Evolutionary conservation across 2,329 filamentous ascomycete genomes (phyloP).

Genomic region (Alternaria metachromatica): DNA sequence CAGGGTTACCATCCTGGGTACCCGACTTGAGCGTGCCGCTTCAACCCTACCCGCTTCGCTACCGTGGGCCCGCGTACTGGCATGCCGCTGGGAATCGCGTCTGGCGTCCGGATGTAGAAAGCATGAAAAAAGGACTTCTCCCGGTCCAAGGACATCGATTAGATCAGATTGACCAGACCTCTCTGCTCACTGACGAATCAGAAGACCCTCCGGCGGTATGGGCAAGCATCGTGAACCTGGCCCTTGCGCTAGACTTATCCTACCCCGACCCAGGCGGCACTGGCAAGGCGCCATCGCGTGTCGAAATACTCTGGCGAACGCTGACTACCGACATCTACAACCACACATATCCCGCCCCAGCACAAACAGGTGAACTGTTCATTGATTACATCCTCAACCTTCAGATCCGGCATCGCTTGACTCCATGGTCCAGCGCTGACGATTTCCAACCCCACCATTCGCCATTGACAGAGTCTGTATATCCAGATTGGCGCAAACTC

Average conservation of each 20-base stretch:
- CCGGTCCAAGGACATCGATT: neutral
- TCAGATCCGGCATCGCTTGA: constrained; percentile 34
- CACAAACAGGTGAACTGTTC: constrained; percentile 22
- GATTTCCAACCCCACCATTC: constrained; percentile 36
- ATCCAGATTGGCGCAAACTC: constrained; percentile 36
- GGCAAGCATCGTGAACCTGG: constrained; percentile 18
- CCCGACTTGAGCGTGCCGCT: constrained; percentile 33
- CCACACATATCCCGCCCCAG: constrained; percentile 26
- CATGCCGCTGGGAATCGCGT: constrained; percentile 17
- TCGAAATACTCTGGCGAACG: constrained; percentile 35
- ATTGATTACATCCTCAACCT: constrained; percentile 39
- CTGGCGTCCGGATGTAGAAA: constrained; percentile 12
- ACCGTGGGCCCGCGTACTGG: constrained; percentile 23
- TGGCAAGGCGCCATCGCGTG: constrained; percentile 15
- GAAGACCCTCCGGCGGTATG: neutral
- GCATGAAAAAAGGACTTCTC: neutral
- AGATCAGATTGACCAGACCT: neutral
- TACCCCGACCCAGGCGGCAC: constrained; percentile 19
- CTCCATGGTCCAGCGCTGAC: constrained; percentile 33
- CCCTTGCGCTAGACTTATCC: constrained; percentile 22
- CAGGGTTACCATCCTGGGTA: constrained; percentile 34
- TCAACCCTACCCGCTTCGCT: constrained; percentile 33
- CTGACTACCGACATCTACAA: constrained; percentile 34
- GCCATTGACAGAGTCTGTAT: constrained; percentile 31
- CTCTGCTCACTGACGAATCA: neutral